phyloP scores from a whole-genome alignment of 2,329 filamentous ascomycete species.

The Aquanectria penicillioides region DNA sequence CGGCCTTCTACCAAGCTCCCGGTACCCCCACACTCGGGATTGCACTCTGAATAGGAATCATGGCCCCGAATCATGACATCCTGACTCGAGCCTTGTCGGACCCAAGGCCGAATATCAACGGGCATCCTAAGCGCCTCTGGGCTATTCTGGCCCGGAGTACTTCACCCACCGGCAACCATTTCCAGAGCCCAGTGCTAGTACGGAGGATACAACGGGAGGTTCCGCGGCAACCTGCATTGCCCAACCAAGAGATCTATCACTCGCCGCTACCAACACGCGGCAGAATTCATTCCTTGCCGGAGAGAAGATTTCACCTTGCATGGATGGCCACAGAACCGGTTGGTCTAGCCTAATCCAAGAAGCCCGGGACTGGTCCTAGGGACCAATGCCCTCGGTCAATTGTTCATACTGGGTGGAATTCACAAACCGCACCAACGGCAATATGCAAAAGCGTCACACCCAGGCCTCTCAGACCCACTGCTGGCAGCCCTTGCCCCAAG shows the following conservation, averaged over 20 bases:
- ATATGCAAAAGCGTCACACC: neutral
- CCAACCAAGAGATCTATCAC: neutral
- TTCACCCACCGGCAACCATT: no score
- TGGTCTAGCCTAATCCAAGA: neutral
- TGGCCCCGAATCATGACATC: no score
- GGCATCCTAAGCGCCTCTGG: no score
- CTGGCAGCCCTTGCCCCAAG: neutral
- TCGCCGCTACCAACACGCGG: neutral
- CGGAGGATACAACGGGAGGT: no score
- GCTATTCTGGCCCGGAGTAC: no score
- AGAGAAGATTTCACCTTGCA: slow-evolving; percentile 15
- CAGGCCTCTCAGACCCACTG: neutral
- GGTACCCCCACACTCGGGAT: no score
- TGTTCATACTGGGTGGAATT: neutral
- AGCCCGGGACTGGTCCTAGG: neutral
- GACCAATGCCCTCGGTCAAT: neutral
- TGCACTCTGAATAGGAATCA: no score
- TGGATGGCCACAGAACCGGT: neutral
- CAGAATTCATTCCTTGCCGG: neutral
- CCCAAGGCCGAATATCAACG: no score
- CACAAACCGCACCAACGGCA: neutral
- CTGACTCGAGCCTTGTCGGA: no score
- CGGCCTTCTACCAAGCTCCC: no score
- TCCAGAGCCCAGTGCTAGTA: no score
- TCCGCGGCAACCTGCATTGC: neutral